Evolutionary conservation across 2,329 filamentous ascomycete species (phyloP), one percentile per base, ranked within the genome.

Genomic region (Paraconiothyrium sp.): DNA sequence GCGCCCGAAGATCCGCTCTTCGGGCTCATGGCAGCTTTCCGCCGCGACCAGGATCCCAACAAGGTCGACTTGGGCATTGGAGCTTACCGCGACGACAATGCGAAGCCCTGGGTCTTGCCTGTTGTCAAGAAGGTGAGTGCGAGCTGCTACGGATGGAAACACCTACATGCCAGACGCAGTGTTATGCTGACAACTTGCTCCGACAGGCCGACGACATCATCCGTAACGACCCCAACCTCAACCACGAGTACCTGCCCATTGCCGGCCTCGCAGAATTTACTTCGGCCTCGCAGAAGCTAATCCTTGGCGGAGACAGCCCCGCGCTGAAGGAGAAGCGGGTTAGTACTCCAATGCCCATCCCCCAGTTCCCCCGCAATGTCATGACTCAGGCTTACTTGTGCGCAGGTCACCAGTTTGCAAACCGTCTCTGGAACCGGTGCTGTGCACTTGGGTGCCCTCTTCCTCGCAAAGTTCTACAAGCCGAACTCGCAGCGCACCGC

Each of bases 241-340:
- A 99, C 84, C 94, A 99, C 85, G 95, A 99, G 86, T 99, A 99
- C 82, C 92, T 96, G 62, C 94, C 95, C 62, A 99, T 99, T 78
- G 91, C 93, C 65, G 95, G 95, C 76, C 86, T 98, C 62, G 82
- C 90, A 59, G 86, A 90, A 66, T 96, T 97, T 83, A 97, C 93
- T 62, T 86, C 88, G 71, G 96, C 95, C 76, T 94, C 95, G 27
- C 92, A 94, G 78, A 94, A 95, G 83, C 86, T 98, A 72, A 91
- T 97, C 62, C 86, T 98, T 35, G 94, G 95, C 55, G 80, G 80
- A 44, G 88, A 91, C 71, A 96, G 92, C 55, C 89, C 92, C 47
- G 95, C 94, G 60, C 86, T 97, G 75, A 84, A 86, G 69, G 92
- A 98, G 76, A 92, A 94, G 81, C 91, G 95, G 66, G 88, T 88